Base-by-base conservation (phyloP, 2,329 filamentous ascomycete species). In the Botrytis cinerea region DNA sequence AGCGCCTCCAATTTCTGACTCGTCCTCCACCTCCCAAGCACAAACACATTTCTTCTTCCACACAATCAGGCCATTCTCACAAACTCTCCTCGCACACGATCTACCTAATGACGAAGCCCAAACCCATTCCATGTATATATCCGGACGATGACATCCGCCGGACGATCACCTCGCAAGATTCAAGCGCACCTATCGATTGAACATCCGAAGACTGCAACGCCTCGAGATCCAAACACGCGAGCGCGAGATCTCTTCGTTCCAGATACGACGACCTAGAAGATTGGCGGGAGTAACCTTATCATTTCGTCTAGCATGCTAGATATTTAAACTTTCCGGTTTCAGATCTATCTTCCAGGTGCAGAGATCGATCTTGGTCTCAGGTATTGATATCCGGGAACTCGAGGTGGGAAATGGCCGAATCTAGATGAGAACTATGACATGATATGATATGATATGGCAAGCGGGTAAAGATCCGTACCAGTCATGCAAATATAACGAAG, bases 261-360 rank as follows among this genome's bases (percentile, higher is more conserved):
- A 32, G 32, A 51, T 43, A 40, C 35, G 5, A 54, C 38, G 12
- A 40, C 25, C 3, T 5, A 54, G 14, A 10, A 46, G 46, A 40
- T 40, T 28, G 25, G 38, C 64, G 64, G 64, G 48, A 68, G 64
- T 68, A 43, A 68, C 48, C 35, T 54, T 57, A 43, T 68, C 48
- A 43, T 51, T 6, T 54, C 32, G 14, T 38, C 2, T 51, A 10
- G 9, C 46, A 12, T 32, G 32, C 32, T 28, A 28, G 28, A 28
- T 28, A 32, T 43, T 38, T n/a, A 14, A 18, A 25, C 5, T 32
- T 16, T 54, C 38, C 32, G 46, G 35, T 28, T 43, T 32, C 35
- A 22, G 38, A 57, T 43, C 22, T 20, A 68, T 43, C 22, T 20
- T 32, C 48, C 57, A 43, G 14, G 38, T 12, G 20, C 12, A 54